Evolutionary conservation across 208 protist genomes (phyloP).

Genomic region (Novymonas esmeraldas): DNA sequence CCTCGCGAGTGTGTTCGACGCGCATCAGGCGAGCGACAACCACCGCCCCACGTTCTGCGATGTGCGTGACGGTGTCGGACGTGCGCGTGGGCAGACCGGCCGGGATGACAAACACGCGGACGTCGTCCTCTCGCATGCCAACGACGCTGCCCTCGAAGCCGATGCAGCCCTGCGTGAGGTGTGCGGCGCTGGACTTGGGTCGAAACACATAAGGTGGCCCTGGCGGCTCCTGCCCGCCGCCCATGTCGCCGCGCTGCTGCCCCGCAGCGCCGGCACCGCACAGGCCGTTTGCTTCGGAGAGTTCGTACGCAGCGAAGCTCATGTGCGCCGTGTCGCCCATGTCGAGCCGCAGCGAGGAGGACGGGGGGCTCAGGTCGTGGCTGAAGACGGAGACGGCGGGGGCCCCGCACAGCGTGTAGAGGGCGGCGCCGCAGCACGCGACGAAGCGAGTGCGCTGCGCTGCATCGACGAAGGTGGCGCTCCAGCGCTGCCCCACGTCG

Average conservation of each 20-base stretch:
- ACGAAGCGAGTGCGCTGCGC: conserved; percentile 48
- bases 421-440: conserved; percentile 60
- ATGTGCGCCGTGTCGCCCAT: conserved; percentile 35
- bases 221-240: conserved; percentile 10
- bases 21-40: conserved; percentile 65
- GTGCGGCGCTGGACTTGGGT: conserved; percentile 39
- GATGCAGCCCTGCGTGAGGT: conserved; percentile 36
- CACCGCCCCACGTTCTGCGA: conserved; percentile 32
- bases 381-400: conserved; percentile 39
- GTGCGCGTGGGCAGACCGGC: conserved; percentile 26
- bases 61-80: conserved; percentile 31
- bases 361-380: conserved; percentile 51
- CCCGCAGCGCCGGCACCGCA: conserved; percentile 13
- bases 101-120: conserved; percentile 52
- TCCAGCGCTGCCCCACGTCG: conserved; percentile 56
- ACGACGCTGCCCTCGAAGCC: conserved; percentile 72
- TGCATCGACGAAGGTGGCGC: conserved; percentile 45
- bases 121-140: conserved; percentile 60
- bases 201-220: conserved; percentile 51
- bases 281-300: conserved; percentile 26
- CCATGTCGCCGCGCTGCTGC: conserved; percentile 17
- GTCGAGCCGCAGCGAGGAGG: conserved; percentile 37
- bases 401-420: conserved; percentile 61
- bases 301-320: conserved; percentile 53
- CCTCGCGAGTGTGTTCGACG: conserved; percentile 38